phyloP scores from a whole-genome alignment of 345 rosid species.

The Gossypium turneri region DNA sequence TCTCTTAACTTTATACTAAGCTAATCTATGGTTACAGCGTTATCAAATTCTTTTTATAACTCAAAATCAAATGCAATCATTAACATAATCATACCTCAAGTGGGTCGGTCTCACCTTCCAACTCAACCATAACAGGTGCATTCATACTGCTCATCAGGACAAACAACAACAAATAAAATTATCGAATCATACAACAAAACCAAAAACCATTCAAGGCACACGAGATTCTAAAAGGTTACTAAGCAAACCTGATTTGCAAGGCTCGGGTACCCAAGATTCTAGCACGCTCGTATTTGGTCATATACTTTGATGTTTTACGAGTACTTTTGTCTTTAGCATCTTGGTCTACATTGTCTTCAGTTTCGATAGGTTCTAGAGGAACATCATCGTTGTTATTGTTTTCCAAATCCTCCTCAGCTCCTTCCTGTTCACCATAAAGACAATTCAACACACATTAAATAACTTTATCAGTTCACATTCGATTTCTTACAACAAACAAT shows the following conservation, averaged over 20 bases:
- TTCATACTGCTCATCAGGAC: constrained; percentile 64
- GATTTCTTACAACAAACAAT: neutral
- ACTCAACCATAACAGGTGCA: constrained; percentile 94
- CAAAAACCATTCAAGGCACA: neutral
- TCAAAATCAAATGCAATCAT: neutral
- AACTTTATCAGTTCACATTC: neutral
- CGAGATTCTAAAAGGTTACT: neutral
- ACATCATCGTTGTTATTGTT: constrained; percentile 52
- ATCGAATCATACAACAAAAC: neutral
- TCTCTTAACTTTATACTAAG: neutral
- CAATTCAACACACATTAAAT: neutral
- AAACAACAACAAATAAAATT: neutral
- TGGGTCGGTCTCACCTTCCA: constrained; percentile 92
- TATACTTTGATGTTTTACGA: constrained; percentile 67
- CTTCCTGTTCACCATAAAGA: constrained; percentile 51
- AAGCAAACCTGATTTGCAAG: constrained; percentile 63
- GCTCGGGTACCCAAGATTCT: constrained; percentile 90
- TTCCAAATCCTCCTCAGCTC: constrained; percentile 62
- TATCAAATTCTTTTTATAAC: neutral
- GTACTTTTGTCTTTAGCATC: constrained; percentile 32
- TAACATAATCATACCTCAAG: constrained; percentile 51
- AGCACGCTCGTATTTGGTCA: constrained; percentile 87
- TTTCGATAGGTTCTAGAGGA: constrained; percentile 58
- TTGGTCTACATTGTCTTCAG: constrained; percentile 51
- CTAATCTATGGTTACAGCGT: neutral